phyloP scores from a whole-genome alignment of 148 eudicot species.

The Vaccinium corymbosum region DNA sequence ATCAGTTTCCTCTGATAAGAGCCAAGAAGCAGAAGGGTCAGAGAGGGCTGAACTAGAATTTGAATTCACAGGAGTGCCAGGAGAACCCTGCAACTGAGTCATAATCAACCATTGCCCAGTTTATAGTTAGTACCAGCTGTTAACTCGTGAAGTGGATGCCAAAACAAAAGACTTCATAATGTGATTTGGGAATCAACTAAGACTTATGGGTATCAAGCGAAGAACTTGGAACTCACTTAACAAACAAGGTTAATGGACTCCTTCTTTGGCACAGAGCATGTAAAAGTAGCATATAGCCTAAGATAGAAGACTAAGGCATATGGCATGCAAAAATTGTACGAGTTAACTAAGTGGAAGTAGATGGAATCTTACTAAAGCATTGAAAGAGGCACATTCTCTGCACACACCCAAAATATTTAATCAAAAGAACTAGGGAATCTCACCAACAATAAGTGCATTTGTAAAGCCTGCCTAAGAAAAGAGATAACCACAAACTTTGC shows the following conservation, averaged over 20 bases:
- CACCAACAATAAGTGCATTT: not conserved
- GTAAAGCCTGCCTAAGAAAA: too few relatives aligned
- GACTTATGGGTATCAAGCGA: not conserved
- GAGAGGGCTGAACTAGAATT: constrained; percentile 54
- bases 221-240: not conserved
- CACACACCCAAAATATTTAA: not conserved
- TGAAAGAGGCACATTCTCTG: not conserved
- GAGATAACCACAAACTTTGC: too few relatives aligned
- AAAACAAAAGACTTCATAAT: not conserved
- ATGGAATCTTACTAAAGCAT: not conserved
- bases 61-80: constrained; percentile 51
- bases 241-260: not conserved
- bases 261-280: not conserved
- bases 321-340: not conserved
- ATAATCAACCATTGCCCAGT: constrained; percentile 20
- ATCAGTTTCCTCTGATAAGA: constrained; percentile 53
- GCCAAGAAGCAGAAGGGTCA: constrained; percentile 53
- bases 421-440: not conserved
- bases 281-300: not conserved
- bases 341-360: not conserved
- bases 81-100: constrained; percentile 66
- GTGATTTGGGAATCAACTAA: not conserved
- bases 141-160: constrained; percentile 6
- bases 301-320: not conserved
- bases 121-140: constrained; percentile 14